phyloP scores from a whole-genome alignment of 2,329 filamentous ascomycete species.

The Fusarium subtropicale region DNA sequence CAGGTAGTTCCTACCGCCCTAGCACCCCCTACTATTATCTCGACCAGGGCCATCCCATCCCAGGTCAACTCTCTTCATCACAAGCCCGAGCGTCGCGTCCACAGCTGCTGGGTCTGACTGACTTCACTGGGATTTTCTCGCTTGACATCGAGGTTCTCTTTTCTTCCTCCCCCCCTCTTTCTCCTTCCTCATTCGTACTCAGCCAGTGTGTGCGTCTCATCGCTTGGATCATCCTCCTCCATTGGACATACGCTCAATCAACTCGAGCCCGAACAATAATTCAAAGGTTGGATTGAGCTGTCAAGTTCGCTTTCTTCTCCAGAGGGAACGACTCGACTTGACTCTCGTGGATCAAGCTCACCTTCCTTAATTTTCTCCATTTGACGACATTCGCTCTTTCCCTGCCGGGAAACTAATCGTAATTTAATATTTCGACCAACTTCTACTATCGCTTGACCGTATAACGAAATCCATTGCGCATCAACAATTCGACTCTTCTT shows the following conservation, averaged over 20 bases:
- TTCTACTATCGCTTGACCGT: constrained; percentile 40
- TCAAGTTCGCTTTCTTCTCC: constrained; percentile 31
- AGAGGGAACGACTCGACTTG: constrained; percentile 31
- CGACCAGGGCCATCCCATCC: constrained; percentile 12
- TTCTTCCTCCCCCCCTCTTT: constrained; percentile 13
- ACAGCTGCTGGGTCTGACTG: constrained; percentile 35
- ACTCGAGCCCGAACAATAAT: constrained; percentile 41
- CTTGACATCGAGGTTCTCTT: constrained; percentile 31
- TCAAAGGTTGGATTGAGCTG: constrained; percentile 43
- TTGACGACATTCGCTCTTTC: constrained; percentile 41
- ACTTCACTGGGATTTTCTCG: constrained; percentile 30
- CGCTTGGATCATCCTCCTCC: constrained; percentile 42
- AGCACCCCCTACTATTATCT: constrained; percentile 38
- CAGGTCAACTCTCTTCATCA: constrained; percentile 26
- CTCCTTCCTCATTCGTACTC: constrained; percentile 40
- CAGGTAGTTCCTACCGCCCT: constrained; percentile 27
- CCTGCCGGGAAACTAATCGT: constrained; percentile 40
- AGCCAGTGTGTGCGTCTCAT: constrained; percentile 43
- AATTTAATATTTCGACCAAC: constrained; percentile 47
- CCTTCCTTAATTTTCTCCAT: constrained; percentile 29
- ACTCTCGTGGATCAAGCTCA: constrained; percentile 38
- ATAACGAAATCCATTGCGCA: constrained; percentile 32
- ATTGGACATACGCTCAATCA: constrained; percentile 32
- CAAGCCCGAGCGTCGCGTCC: constrained; percentile 23
- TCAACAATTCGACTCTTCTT: constrained; percentile 25